Evolutionary conservation across 371 early-diverging fungal species (phyloP).

Genomic region (Apophysomyces ossiformis): DNA sequence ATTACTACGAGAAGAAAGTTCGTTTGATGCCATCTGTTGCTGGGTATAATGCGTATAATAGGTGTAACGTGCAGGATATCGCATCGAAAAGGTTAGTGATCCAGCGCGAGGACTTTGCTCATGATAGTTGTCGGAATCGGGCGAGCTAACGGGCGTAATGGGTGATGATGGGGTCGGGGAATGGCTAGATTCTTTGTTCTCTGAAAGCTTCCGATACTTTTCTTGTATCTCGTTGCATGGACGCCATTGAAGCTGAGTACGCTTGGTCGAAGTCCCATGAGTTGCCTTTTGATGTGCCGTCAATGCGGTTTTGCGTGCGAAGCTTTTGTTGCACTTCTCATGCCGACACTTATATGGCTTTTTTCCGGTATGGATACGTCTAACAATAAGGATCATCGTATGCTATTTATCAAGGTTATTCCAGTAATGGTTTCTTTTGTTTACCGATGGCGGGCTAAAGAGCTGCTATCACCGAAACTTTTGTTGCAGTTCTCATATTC

Average conservation of each 20-base stretch:
- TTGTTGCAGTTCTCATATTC: slow-evolving; percentile 64
- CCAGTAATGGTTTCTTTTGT: background rate
- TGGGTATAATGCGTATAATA: too few species aligned
- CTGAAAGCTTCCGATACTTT: background rate
- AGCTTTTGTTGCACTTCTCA: slow-evolving; percentile 62
- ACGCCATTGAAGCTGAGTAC: slow-evolving; percentile 36
- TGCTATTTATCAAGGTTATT: background rate
- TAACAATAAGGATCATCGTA: background rate
- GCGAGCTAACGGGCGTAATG: background rate
- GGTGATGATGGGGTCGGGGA: background rate
- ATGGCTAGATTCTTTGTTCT: background rate
- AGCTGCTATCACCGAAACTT: slow-evolving; percentile 69
- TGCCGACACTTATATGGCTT: slow-evolving; percentile 62
- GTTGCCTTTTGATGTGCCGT: slow-evolving; percentile 54
- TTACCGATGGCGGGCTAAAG: slow-evolving; percentile 53
- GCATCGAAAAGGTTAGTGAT: too few species aligned
- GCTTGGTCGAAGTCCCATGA: slow-evolving; percentile 24
- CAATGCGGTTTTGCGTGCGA: slow-evolving; percentile 65
- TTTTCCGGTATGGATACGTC: slow-evolving; percentile 70
- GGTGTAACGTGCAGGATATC: too few species aligned
- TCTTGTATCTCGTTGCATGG: slow-evolving; percentile 32
- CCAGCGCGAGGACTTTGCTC: too few species aligned
- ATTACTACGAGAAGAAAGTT: too few species aligned
- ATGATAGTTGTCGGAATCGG: too few species aligned
- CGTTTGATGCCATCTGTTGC: too few species aligned